Evolutionary conservation across 176 grass and related monocot genomes (phyloP), one percentile per base, ranked within the genome.

Genomic region (Typha latifolia): DNA sequence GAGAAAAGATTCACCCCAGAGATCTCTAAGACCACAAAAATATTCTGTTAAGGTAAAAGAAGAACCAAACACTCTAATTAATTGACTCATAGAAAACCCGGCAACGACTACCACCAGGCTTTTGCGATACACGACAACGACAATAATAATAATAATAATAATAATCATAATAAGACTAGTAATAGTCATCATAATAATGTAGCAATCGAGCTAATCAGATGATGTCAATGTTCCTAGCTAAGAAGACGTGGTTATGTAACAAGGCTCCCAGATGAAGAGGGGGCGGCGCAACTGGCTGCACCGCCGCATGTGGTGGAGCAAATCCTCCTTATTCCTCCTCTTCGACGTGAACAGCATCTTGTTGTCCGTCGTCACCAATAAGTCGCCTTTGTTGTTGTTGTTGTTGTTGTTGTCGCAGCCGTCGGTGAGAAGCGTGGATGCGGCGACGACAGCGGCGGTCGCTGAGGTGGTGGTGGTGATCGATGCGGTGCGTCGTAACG

Each of bases 221-320:
- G 37, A 10, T 6, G 9, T 9, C 37, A 43, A 43, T 43, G 37
- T 43, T n/a, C 37, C 9, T 3, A 29, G 27, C 27, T 19, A 56
- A 56, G 51, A 56, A n/a, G 81, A 85, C 12, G 81, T 85, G 81
- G 89, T 83, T 77, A 99, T 81, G 89, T 83, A 99, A 75, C 85
- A 99, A 19, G 77, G 89, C 76, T 99, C 94, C 69, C 85, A 81
- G 68, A 99, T 90, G 76, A 99, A 99, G 75, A 99, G 68, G 12
- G 68, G 84, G 29, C 76, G 68, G 12, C 84, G 66, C 27, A 93
- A 89, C 81, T 99, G 85, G 65, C 84, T 78, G 94, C 94, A 99
- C 72, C 79, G 73, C 43, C 86, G 69, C 83, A 99, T 78, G 79
- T 68, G 80, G 76, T 80, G 89, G 31, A 99, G 83, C 55, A 99